Base-by-base conservation (phyloP, 2,329 filamentous ascomycete species). In the Paecilomyces sp. region DNA sequence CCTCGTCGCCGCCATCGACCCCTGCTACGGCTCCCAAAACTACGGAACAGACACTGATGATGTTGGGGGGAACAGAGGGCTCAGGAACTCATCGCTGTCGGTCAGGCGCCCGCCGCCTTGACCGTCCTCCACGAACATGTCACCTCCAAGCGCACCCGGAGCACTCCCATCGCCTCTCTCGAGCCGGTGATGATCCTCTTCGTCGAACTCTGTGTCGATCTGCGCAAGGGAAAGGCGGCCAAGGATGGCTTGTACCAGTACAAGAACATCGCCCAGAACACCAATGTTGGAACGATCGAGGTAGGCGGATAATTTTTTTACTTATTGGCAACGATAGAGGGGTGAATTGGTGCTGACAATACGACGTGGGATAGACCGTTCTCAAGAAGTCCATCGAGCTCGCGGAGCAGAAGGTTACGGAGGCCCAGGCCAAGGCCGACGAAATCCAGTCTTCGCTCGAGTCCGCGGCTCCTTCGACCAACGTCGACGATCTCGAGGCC, bases 191-290 rank as follows among this genome's bases (percentile, higher is more conserved):
- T 99, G 92, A 84, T 97, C 78, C 88, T 97, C 67, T 88, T 99
- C 74, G 93, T 99, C 71, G 92, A 97, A 79, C 86, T 97, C 61
- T 96, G 90, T 67, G 94, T 99, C 71, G 93, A 97, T 73, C 87
- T 97, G 71, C 92, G 94, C 81, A 99, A 97, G 81, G 94, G 94
- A 70, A 99, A 99, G 80, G 85, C 94, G 62, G 94, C 93, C 77
- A 99, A 99, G 84, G 94, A 99, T 81, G 94, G 94, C 63, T 85
- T 99, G 55, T 99, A 97, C 78, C 94, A 97, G 78, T 99, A 99
- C 85, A 99, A 99, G 85, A 99, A 99, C 78, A 97, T 97, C 68
- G 93, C 92, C 59, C 94, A 99, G 78, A 99, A 99, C 81, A 96
- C 93, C 69, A 97, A 97, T 75, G 92, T 99, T 67, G 92, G 87